These are phyloP conservation scores for Ziziphus jujuba DNA, from an alignment of 306 rosid genomes.

Conservation along the genomic window DNA sequence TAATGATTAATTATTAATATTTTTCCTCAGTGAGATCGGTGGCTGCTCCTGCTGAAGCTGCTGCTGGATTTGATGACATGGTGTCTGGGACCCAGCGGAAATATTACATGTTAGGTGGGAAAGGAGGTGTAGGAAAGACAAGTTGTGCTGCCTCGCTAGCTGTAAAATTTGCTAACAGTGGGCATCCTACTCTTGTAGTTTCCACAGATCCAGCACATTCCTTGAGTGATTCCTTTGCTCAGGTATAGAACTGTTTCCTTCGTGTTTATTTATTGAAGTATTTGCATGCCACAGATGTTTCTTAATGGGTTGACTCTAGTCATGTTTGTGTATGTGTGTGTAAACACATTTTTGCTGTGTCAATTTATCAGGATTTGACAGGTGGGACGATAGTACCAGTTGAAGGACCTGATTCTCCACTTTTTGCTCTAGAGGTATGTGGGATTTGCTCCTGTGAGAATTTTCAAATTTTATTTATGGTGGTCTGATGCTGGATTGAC, in stretches of 20 bases:
- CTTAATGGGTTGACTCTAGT: not conserved
- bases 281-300: constrained; percentile 11
- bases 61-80: constrained; percentile 85
- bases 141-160: constrained; percentile 93
- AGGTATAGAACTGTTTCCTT: constrained; percentile 45
- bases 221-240: constrained; percentile 97
- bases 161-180: constrained; percentile 88
- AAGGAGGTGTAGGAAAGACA: constrained; percentile 96
- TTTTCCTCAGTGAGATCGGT: constrained; percentile 71
- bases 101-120: constrained; percentile 91
- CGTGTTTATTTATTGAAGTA: constrained; percentile 17
- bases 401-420: constrained; percentile 93
- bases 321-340: not conserved
- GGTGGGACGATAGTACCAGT: constrained; percentile 86
- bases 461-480: not conserved
- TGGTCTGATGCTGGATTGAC: not conserved
- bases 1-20: not conserved
- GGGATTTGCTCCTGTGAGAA: constrained; percentile 11
- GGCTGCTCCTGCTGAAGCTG: constrained; percentile 68
- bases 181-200: constrained; percentile 96
- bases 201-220: constrained; percentile 99
- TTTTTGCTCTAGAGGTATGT: constrained; percentile 92
- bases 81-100: constrained; percentile 65
- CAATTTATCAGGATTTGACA: constrained; percentile 61
- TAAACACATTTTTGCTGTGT: not conserved